Evolutionary conservation across 176 grass and related monocot genomes (phyloP), one percentile per base, ranked within the genome.

Genomic region (Phoenix dactylifera): DNA sequence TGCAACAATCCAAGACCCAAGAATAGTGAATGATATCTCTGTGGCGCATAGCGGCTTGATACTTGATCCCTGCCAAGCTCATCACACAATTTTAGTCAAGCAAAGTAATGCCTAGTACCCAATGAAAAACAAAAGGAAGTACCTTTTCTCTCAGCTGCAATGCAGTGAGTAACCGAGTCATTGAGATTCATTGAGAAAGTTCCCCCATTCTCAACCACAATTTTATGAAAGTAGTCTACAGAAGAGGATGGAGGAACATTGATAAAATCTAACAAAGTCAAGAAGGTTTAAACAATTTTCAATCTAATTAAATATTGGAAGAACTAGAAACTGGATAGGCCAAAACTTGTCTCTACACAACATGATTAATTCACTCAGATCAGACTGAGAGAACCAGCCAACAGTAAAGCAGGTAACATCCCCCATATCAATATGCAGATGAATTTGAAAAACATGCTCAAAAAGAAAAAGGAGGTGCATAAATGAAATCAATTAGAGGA

Each of bases 151-250:
- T 96, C 91, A 0, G 86, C 68, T 22, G 83, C 83, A 63, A 96
- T 87, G 50, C 80, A 85, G 58, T 90, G 86, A 44, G 86, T 96
- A 69, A 96, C 80, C 18, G 91, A 87, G 57, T 89, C 80, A 77
- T 90, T 96, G 61, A 96, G 77, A 96, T 96, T 96, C 91, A 96
- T 96, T 2, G 91, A 86, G 62, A 96, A 96, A 51, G 80, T 79
- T 63, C 86, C 91, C 4, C 91, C 91, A 69, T 96, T 96, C 80
- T 96, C 86, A 61, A 79, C 80, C 67, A 96, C 91, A 60, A 88
- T 22, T 74, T 90, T 90, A 66, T 96, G 92, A 77, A 90, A 90
- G 66, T 89, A 80, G 55, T 90, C 92, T 4, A 90, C 72, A 74
- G 79, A 80, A 73, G 85, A 88, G 67, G 83, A 85, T 52, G 80